Evolutionary conservation across 2,329 filamentous ascomycete genomes (phyloP).

Genomic region (Pezicula rhizophila): DNA sequence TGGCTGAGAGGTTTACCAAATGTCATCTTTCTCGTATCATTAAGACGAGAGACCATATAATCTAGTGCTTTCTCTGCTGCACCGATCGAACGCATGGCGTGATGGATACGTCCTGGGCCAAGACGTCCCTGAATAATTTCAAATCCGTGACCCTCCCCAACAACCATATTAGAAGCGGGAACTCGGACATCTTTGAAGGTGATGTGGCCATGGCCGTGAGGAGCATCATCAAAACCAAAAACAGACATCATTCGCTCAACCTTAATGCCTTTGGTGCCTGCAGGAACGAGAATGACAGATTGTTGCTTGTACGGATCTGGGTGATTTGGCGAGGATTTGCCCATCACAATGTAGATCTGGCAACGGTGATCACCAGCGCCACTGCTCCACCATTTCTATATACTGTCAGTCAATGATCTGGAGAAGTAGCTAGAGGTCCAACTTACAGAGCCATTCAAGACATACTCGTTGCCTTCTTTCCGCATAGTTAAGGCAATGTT

Average conservation of each 20-base stretch:
- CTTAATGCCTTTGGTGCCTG: slow-evolving; percentile 73
- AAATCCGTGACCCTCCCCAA: slow-evolving; percentile 86
- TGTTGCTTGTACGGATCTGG: slow-evolving; percentile 79
- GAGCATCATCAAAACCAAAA: slow-evolving; percentile 9
- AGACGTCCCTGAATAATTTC: slow-evolving; percentile 95
- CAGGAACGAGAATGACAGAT: slow-evolving; percentile 81
- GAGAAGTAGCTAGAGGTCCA: slow-evolving; percentile 6
- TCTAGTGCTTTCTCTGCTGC: slow-evolving; percentile 80
- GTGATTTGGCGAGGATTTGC: slow-evolving; percentile 73
- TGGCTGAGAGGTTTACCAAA: slow-evolving; percentile 79
- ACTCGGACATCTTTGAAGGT: slow-evolving; percentile 82
- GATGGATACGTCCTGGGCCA: slow-evolving; percentile 92
- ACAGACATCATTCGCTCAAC: slow-evolving; percentile 66
- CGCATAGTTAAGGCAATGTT: slow-evolving; percentile 80
- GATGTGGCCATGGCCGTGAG: slow-evolving; percentile 57
- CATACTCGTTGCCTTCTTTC: slow-evolving; percentile 75
- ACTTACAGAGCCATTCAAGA: slow-evolving; percentile 74
- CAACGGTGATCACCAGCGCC: slow-evolving; percentile 86
- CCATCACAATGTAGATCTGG: slow-evolving; percentile 89
- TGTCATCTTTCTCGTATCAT: slow-evolving; percentile 79
- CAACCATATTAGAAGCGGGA: slow-evolving; percentile 71
- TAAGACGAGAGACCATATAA: slow-evolving; percentile 85
- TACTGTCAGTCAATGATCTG: neutral
- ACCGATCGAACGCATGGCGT: slow-evolving; percentile 89
- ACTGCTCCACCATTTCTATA: slow-evolving; percentile 93